Percentiles rank a stretch among this genome's conserved stretches.
Evolutionary conservation across 106 monocot genomes (phyloP).

Genomic region (Posidonia australis): DNA sequence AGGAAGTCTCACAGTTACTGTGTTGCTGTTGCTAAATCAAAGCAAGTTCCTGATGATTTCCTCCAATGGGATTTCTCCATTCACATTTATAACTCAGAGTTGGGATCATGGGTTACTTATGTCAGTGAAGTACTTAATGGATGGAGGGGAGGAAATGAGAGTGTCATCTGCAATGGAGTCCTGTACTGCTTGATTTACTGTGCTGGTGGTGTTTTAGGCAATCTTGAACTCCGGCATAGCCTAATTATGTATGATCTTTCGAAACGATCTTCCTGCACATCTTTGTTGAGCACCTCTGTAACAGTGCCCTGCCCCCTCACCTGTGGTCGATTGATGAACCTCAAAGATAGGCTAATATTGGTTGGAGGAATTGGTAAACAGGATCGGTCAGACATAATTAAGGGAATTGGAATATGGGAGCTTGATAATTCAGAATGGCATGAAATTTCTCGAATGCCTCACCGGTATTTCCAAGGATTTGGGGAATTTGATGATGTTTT

Average conservation of each 20-base stretch:
- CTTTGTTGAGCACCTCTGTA: slow-evolving; percentile 30
- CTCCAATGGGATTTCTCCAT: slow-evolving; percentile 68
- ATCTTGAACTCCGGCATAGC: slow-evolving; percentile 44
- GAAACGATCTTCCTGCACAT: slow-evolving; percentile 12
- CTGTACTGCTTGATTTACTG: slow-evolving; percentile 73
- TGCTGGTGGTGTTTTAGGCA: slow-evolving; percentile 20
- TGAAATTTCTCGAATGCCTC: slow-evolving; percentile 77
- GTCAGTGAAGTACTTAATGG: slow-evolving; percentile 46
- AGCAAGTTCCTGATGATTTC: slow-evolving; percentile 59
- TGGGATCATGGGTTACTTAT: slow-evolving; percentile 33
- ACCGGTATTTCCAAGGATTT: slow-evolving; percentile 71
- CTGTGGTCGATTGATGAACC: slow-evolving; percentile 79
- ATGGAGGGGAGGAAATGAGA: slow-evolving; percentile 90
- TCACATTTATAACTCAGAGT: slow-evolving; percentile 53
- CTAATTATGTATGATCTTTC: slow-evolving; percentile 51
- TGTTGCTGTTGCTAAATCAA: slow-evolving; percentile 47
- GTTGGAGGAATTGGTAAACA: slow-evolving; percentile 85
- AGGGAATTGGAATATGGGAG: slow-evolving; percentile 88
- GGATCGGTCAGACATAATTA: slow-evolving; percentile 70
- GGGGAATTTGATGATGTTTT: slow-evolving; percentile 88
- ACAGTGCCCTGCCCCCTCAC: slow-evolving; percentile 62
- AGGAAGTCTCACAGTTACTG: slow-evolving; percentile 31
- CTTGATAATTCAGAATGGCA: slow-evolving; percentile 48
- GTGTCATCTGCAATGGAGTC: slow-evolving; percentile 65
- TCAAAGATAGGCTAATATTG: slow-evolving; percentile 62